These are phyloP conservation scores for Hypoxylon lienhwacheense DNA, from an alignment of 495 filamentous ascomycete genomes.

Conservation along the genomic window DNA sequence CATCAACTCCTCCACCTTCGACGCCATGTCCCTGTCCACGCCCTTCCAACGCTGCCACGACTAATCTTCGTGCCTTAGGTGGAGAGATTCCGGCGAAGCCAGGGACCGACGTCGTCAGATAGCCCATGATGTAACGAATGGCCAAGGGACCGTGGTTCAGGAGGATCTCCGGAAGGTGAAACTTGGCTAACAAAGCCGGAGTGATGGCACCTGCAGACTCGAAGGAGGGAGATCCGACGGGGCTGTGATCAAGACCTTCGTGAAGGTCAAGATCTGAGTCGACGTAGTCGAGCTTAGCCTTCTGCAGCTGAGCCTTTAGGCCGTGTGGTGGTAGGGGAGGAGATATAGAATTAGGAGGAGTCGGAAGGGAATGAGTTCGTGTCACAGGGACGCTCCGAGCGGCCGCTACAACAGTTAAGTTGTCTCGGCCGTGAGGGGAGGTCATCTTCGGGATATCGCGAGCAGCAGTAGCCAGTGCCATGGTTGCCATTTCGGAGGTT, in stretches of 20 bases:
- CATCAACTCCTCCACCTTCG: slow-evolving; percentile 65
- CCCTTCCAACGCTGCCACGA: slow-evolving; percentile 81
- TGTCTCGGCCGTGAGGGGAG: slow-evolving; percentile 56
- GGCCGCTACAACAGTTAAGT: slow-evolving; percentile 62
- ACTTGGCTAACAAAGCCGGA: slow-evolving; percentile 80
- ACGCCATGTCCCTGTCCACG: slow-evolving; percentile 60
- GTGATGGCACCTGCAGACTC: slow-evolving; percentile 85
- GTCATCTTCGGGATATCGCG: slow-evolving; percentile 76
- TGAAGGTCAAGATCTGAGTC: slow-evolving; percentile 89
- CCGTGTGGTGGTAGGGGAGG: slow-evolving; percentile 82
- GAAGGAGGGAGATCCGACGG: slow-evolving; percentile 53
- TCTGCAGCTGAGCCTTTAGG: slow-evolving; percentile 63
- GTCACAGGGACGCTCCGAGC: slow-evolving; percentile 59
- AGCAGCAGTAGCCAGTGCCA: slow-evolving; percentile 60
- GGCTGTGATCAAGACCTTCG: slow-evolving; percentile 65
- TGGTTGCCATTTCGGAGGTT: slow-evolving; percentile 59
- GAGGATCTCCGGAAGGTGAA: slow-evolving; percentile 89
- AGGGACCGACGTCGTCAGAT: slow-evolving; percentile 87
- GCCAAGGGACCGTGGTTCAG: slow-evolving; percentile 86
- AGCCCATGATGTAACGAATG: slow-evolving; percentile 92
- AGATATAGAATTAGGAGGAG: slow-evolving; percentile 95
- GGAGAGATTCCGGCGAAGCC: slow-evolving; percentile 91
- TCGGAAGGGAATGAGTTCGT: slow-evolving; percentile 69
- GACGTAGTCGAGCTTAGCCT: slow-evolving; percentile 64
- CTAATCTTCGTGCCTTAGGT: slow-evolving; percentile 85